Percentiles rank a stretch among this genome's conserved stretches.
Evolutionary conservation across 768 basidiomycete species (phyloP).

Genomic region (Sarcodon sp.): DNA sequence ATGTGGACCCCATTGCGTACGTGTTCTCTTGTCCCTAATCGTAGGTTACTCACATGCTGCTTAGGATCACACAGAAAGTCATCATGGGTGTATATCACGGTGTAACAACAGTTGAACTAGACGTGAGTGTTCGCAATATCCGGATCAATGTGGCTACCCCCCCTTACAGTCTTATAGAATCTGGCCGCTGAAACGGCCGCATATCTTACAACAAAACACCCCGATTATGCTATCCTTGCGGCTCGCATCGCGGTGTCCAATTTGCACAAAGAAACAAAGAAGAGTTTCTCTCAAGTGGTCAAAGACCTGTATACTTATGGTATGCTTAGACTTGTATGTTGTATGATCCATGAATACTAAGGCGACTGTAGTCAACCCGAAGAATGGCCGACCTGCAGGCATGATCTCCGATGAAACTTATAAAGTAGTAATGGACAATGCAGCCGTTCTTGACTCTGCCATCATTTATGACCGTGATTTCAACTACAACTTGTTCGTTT

Average conservation of each 20-base stretch:
- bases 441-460: conserved; percentile 76
- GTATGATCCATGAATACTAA: background rate
- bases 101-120: conserved; percentile 94
- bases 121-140: conserved; percentile 39
- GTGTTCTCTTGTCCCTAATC: conserved; percentile 11
- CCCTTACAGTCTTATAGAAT: conserved; percentile 38
- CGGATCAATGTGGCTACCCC: background rate
- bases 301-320: conserved; percentile 84
- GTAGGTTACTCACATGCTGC: background rate
- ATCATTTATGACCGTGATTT: conserved; percentile 99
- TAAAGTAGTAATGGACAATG: conserved; percentile 68
- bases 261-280: conserved; percentile 98
- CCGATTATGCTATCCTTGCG: conserved; percentile 96
- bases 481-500: conserved; percentile 81
- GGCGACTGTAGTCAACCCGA: conserved; percentile 67
- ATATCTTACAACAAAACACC: conserved; percentile 92
- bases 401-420: conserved; percentile 91
- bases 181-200: conserved; percentile 96
- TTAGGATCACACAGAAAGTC: conserved; percentile 83
- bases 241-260: conserved; percentile 99
- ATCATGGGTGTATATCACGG: conserved; percentile 89
- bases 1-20: conserved; percentile 89
- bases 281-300: conserved; percentile 88
- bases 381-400: conserved; percentile 74
- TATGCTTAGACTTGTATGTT: conserved; percentile 19